These are phyloP conservation scores for Penicillium polonicum DNA, from an alignment of 2,329 filamentous ascomycete species.

Conservation along the genomic window DNA sequence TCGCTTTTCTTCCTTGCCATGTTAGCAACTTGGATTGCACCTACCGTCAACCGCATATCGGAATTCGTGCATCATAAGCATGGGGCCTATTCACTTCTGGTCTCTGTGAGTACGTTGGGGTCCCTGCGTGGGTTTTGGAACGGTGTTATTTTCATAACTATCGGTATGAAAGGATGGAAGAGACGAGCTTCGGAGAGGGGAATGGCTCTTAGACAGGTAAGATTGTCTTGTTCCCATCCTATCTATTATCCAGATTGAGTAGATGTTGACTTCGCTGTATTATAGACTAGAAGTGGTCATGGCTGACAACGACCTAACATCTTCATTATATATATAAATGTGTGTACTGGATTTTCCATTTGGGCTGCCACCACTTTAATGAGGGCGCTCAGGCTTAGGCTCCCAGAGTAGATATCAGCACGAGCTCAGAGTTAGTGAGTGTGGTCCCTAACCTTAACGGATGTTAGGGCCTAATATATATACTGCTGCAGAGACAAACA, in stretches of 20 bases:
- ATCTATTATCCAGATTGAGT: background rate
- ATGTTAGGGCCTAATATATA: too few species aligned
- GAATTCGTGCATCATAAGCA: conserved; percentile 31
- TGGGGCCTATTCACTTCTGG: conserved; percentile 31
- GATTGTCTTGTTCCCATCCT: background rate
- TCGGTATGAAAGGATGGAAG: conserved; percentile 38
- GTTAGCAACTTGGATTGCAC: conserved; percentile 38
- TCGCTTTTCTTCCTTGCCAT: conserved; percentile 39
- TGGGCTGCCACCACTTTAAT: too few species aligned
- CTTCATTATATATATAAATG: background rate
- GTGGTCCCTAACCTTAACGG: too few species aligned
- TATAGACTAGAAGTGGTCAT: background rate
- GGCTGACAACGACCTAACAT: background rate
- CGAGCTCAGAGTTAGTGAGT: too few species aligned
- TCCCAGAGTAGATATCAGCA: too few species aligned
- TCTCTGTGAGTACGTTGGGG: conserved; percentile 36
- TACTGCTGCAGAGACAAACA: too few species aligned
- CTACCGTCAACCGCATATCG: conserved; percentile 39
- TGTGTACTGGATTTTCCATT: too few species aligned
- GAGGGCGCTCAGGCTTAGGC: too few species aligned
- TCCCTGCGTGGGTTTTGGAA: conserved; percentile 43
- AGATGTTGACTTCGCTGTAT: background rate
- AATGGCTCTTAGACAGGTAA: background rate
- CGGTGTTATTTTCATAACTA: conserved; percentile 38
- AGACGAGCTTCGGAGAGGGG: conserved; percentile 3